Base-by-base conservation (phyloP, 192 early-diverging fungal species). In the Entomortierella chlamydospora region DNA sequence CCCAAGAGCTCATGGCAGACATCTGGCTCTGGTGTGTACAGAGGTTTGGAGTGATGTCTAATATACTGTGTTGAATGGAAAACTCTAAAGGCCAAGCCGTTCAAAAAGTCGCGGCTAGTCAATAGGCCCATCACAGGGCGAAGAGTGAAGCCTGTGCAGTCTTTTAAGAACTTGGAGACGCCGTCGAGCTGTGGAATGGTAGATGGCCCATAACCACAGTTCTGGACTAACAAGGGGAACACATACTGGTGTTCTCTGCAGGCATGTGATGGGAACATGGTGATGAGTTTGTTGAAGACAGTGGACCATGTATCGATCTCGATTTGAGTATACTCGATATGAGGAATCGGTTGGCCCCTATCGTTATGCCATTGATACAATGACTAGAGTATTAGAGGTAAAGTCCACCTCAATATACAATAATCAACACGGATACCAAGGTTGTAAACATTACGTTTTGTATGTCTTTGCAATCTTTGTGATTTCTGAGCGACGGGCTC, bases 21-120 rank as follows among this genome's bases (percentile, higher is more conserved):
- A 73, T 98, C 97, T 0, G 92, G 92, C 73, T 97, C 96, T 10
- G 97, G 97, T 0, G 97, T 98, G 72, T 96, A 98, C 28, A 95
- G 87, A 10, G 97, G 97, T 42, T 88, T 86, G 18, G 94, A 95
- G 77, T 93, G 89, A 74, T 98, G 97, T 22, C 97, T 93, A 80
- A 98, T 95, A 74, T 98, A 98, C 82, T 98, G 97, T 7, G 97
- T 98, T 55, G 91, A 93, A 83, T 97, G 94, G 86, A 98, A 98
- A 7, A 97, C 96, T 33, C 97, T 89, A 85, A 98, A 98, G 1
- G 96, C 97, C 61, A 98, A 87, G 31, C 92, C 93, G 76, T 98
- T 98, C 70, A 98, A 81, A 70, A 98, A 98, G 81, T 98, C 97
- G 17, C 97, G 86, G 13, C 93, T 91, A 26, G 94, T 93, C 56